Evolutionary conservation across 345 rosid species (phyloP).

Genomic region (Diplotaxis tenuifolia): DNA sequence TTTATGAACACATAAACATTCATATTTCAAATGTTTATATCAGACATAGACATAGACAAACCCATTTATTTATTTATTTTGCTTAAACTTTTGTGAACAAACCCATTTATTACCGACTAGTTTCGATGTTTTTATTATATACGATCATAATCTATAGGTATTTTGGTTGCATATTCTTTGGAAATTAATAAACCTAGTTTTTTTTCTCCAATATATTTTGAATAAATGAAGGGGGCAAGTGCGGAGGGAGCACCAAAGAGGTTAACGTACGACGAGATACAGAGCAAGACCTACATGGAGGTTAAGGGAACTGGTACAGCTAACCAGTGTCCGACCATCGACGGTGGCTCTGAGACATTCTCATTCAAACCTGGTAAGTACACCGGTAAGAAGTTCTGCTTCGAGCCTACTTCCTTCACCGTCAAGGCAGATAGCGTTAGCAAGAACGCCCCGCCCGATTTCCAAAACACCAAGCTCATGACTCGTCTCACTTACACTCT

Average conservation of each 20-base stretch:
- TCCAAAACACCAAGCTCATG: conserved; percentile 95
- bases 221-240: conserved; percentile 60
- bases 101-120: background rate
- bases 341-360: conserved; percentile 70
- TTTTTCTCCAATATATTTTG: background rate
- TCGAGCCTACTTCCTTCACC: conserved; percentile 98
- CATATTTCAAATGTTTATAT: background rate
- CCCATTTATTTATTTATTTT: too few species aligned
- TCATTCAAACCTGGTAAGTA: conserved; percentile 85
- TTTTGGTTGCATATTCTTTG: background rate
- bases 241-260: conserved; percentile 92
- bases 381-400: conserved; percentile 77
- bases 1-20: background rate
- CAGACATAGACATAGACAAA: background rate
- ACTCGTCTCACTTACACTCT: conserved; percentile 96
- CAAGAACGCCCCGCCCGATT: conserved; percentile 83
- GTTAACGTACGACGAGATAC: conserved; percentile 89
- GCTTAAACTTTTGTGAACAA: too few species aligned
- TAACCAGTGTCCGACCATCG: conserved; percentile 83
- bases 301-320: conserved; percentile 95
- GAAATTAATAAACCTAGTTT: background rate
- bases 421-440: conserved; percentile 80
- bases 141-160: background rate
- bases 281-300: conserved; percentile 93
- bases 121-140: background rate